A percentile compares a stretch with the other conserved stretches of the same genome.
Conservation (phyloP, 2,329 filamentous ascomycete genomes). For the Sarocladiaceae sp. region DNA sequence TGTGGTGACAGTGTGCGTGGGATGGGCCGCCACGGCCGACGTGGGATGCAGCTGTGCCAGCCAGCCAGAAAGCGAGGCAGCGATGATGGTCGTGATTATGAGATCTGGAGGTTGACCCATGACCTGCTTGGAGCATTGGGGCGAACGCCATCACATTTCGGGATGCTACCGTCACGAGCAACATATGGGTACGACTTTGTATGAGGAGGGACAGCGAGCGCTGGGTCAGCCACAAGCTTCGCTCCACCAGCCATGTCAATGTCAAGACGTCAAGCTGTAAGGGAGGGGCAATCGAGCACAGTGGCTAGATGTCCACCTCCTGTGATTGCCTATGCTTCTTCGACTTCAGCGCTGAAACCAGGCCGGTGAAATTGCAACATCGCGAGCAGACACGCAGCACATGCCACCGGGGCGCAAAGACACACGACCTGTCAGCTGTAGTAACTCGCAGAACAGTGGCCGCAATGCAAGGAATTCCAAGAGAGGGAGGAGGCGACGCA, state of each 20-base stretch:
- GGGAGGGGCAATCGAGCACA: background rate
- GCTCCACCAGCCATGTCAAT: background rate
- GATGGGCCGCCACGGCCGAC: constrained; percentile 1
- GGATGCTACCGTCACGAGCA: too few relatives aligned
- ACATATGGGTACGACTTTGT: background rate
- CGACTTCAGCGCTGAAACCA: background rate
- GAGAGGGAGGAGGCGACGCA: background rate
- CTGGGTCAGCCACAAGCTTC: background rate
- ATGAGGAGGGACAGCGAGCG: background rate
- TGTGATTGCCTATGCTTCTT: background rate
- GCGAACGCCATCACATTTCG: background rate
- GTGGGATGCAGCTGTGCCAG: background rate
- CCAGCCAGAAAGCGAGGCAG: background rate
- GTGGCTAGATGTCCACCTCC: background rate
- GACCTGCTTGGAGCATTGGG: background rate
- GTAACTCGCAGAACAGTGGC: background rate
- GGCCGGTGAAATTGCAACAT: constrained; percentile 1
- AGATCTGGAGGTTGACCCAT: constrained; percentile 4
- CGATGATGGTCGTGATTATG: background rate
- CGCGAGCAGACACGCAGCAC: constrained; percentile 1
- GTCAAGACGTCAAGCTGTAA: background rate
- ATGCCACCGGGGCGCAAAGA: background rate
- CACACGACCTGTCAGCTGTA: background rate
- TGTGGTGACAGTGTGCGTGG: constrained; percentile 1
- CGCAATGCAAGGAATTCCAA: constrained; percentile 6